These are phyloP conservation scores for Melaleuca alternifolia DNA, from an alignment of 345 rosid genomes.

Conservation along the genomic window DNA sequence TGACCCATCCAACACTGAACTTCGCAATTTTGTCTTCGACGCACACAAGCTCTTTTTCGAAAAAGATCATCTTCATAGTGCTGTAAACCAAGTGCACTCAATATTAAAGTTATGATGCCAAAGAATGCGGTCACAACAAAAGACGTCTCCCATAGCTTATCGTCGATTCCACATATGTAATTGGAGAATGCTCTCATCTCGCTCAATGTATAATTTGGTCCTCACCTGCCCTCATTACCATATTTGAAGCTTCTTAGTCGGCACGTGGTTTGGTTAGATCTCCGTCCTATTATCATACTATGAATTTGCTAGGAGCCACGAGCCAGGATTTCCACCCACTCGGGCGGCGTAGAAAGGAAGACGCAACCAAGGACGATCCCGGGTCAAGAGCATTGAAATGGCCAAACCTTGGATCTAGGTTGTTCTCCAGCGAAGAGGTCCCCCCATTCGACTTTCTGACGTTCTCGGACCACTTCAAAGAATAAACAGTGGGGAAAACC, in stretches of 20 bases:
- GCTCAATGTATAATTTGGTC: too few relatives aligned
- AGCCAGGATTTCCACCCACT: background rate
- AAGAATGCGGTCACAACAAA: too few relatives aligned
- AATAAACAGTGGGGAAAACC: background rate
- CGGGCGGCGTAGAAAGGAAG: background rate
- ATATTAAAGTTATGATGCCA: too few relatives aligned
- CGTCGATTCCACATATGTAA: too few relatives aligned
- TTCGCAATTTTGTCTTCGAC: background rate
- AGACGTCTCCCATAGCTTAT: too few relatives aligned
- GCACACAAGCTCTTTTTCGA: background rate
- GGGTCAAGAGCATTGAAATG: background rate
- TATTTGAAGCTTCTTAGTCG: background rate
- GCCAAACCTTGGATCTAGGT: background rate
- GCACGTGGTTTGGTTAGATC: background rate
- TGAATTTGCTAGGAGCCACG: background rate
- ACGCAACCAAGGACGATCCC: background rate
- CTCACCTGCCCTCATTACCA: too few relatives aligned
- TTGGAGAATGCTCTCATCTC: too few relatives aligned
- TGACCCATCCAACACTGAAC: accelerated
- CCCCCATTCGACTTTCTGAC: background rate
- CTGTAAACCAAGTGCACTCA: background rate
- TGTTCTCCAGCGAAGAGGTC: background rate
- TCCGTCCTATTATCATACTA: background rate
- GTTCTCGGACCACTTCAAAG: background rate
- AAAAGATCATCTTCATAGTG: background rate